These are phyloP conservation scores for Aspergillus carlsbadensis DNA, from an alignment of 495 filamentous ascomycete genomes.

Conservation along the genomic window DNA sequence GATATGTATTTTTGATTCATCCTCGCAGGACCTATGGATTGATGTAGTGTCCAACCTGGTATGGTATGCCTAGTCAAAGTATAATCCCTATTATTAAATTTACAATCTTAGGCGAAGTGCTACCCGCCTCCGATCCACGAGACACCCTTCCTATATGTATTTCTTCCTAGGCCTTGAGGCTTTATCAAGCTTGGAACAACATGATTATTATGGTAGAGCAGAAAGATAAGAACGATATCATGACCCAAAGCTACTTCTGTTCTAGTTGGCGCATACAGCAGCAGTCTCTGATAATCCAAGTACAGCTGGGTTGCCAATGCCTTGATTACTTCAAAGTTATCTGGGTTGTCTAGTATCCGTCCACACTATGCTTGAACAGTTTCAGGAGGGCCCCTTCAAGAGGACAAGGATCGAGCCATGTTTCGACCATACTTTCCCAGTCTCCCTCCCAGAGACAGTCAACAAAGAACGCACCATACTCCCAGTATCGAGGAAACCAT, in stretches of 20 bases:
- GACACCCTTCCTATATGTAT: no score
- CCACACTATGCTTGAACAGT: background rate
- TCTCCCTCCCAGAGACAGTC: background rate
- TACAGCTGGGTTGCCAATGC: background rate
- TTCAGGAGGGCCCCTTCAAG: background rate
- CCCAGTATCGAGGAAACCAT: background rate
- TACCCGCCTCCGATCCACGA: no score
- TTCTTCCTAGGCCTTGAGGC: no score
- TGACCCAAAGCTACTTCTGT: no score
- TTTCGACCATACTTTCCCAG: background rate
- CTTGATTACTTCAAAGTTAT: background rate
- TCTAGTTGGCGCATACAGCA: background rate
- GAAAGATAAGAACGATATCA: no score
- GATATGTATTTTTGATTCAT: constrained; percentile 19
- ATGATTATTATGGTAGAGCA: no score
- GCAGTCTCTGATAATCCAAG: background rate
- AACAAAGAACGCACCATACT: background rate
- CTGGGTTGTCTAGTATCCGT: background rate
- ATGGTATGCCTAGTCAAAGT: no score
- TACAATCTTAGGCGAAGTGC: no score
- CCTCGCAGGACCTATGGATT: constrained; percentile 4
- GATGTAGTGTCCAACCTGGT: no score
- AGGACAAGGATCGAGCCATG: background rate
- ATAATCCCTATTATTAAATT: no score
- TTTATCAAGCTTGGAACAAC: no score